Base-by-base conservation (phyloP, 139 green algal genomes). In the Gonium pectorale region DNA sequence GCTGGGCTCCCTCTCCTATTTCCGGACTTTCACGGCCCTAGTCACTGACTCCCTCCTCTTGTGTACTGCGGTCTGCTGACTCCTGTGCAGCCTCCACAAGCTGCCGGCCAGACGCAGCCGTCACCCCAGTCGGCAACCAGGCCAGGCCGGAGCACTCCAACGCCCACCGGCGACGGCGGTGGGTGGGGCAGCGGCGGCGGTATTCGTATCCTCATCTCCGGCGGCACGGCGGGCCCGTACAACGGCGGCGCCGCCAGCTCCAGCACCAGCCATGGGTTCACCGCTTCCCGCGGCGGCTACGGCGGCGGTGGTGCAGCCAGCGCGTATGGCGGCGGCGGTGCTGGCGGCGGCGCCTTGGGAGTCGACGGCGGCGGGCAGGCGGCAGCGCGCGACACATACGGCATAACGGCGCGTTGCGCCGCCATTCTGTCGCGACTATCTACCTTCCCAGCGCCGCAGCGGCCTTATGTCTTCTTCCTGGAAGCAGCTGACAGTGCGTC, bases 401-500 rank as follows among this genome's bases (percentile, higher is more conserved):
- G 60, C 44, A 9, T 60, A 1, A 51, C 63, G 44, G 46, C 63
- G 44, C 43, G 63, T 2, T 84, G 62, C 33, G 43, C 44, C 6
- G 43, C 63, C 2, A 33, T 24, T 21, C 46, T 75, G 43, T 19
- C 56, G 22, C 78, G 78, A 2, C 19, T 74, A 31, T 43, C 62
- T 66, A 79, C 92, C 68, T 96, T 96, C 70, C 87, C 93, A 17
- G 70, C 67, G 11, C 81, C 88, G 9, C 91, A 92, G 79, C 85
- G 88, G 5, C 80, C 89, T 44, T 94, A 92, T 60, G 80, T 93
- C 22, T 71, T 96, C 29, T 93, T 96, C 35, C 81, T 96, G 29
- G 89, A 95, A 49, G 88, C 89, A 3, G 86, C 82, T 5, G 92
- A 95, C 85, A 94, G 89, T 66, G 83, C 91, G 67, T 69, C 80